Base-by-base conservation (phyloP, 2,329 filamentous ascomycete species). In the Venturia nashicola region DNA sequence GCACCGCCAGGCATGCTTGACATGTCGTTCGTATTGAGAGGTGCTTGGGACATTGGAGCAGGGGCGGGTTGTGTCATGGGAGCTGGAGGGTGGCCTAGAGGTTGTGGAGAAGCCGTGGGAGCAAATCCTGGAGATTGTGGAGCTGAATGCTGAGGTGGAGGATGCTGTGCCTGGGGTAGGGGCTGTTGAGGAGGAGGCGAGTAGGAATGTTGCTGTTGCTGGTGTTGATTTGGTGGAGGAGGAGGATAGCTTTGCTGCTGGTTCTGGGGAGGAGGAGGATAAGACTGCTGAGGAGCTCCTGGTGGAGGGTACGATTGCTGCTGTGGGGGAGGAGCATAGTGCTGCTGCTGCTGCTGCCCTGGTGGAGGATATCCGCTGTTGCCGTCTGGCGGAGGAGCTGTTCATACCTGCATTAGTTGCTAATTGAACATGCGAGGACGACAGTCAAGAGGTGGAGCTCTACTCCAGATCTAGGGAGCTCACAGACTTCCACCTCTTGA, bases 1-100 rank as follows among this genome's bases (percentile, higher is more conserved):
- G 76, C 75, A n/a, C 75, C 74, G 65, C 66, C 72, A 66, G 72
- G 70, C 68, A 74, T 71, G 55, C 66, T 68, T 12, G 67, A 69
- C 36, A 68, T 67, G 18, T 67, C 61, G 65, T 66, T 73, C 62
- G 68, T 72, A 68, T 72, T 70, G 65, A 72, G 68, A 0, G 70
- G 66, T 63, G 70, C 67, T 62, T 66, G 61, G 32, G 70, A 46
- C 51, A 69, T 68, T 64, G 71, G 70, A 65, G 67, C 68, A 34
- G 67, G 55, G 59, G 72, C 70, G 16, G 46, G 14, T 66, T 70
- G 70, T 36, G 68, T 70, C 18, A 67, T 67, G 67, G 72, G 16
- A 39, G 61, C 46, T 59, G 59, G 57, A 48, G 61, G 48, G 39
- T 60, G 40, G 36, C 51, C 70, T 40, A 46, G 61, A 40, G 59